A percentile compares a stretch with the other conserved stretches of the same genome.
Conservation (phyloP, 768 basidiomycete genomes). For the Lyophyllum semitale region DNA sequence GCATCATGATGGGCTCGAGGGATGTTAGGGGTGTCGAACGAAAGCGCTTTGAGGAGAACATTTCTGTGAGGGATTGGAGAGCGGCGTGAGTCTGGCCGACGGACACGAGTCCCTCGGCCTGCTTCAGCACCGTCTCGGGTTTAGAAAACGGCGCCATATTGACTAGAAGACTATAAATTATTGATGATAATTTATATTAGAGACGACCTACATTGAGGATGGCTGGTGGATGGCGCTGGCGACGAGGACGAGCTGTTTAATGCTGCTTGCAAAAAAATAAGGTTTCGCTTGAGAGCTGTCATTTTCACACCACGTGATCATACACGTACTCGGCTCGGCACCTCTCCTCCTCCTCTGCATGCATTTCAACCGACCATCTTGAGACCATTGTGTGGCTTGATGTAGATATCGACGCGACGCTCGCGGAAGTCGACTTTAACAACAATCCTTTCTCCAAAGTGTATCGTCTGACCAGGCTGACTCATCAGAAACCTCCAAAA, state of each 20-base stretch:
- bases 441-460: no score
- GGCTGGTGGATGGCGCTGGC: constrained; percentile 5
- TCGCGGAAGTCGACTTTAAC: no score
- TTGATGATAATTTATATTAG: neutral
- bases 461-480: no score
- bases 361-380: no score
- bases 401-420: no score
- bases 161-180: constrained; percentile 10
- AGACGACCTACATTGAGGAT: constrained; percentile 7
- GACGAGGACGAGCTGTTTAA: constrained; percentile 1
- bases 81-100: constrained; percentile 91
- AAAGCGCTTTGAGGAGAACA: constrained; percentile 94
- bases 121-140: constrained; percentile 88
- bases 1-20: constrained; percentile 93
- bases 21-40: constrained; percentile 84
- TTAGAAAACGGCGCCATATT: constrained; percentile 89
- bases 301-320: neutral
- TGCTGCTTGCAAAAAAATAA: constrained; percentile 17
- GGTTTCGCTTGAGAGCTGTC: constrained; percentile 16
- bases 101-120: constrained; percentile 91
- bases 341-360: no score
- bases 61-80: constrained; percentile 86
- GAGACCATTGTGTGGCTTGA: no score
- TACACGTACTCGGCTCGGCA: no score
- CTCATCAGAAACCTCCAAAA: no score